Conservation (phyloP, 148 eudicot genomes). For the Arbutus unedo region DNA sequence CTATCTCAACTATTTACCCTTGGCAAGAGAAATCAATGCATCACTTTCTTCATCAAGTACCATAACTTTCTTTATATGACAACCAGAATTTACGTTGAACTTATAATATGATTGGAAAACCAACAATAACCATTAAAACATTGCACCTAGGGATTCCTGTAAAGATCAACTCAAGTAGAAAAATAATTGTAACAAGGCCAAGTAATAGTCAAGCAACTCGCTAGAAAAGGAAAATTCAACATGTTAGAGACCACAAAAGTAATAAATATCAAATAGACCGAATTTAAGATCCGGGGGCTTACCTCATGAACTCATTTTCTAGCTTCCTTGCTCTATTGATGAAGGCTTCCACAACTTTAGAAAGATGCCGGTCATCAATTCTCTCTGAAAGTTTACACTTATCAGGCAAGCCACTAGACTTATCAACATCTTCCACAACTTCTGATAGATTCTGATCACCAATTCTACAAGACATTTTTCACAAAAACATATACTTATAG, state of each 20-base stretch:
- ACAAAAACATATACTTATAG: not conserved
- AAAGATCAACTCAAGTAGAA: not conserved
- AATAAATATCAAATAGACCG: not conserved
- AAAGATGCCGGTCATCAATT: constrained; percentile 39
- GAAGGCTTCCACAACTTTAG: constrained; percentile 49
- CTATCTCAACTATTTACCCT: not conserved
- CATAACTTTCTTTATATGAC: not conserved
- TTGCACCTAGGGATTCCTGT: not conserved
- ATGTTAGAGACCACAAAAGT: constrained; percentile 7
- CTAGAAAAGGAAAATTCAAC: constrained; percentile 7
- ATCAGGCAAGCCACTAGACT: constrained; percentile 23
- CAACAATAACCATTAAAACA: not conserved
- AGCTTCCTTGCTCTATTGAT: constrained; percentile 52
- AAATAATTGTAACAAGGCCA: not conserved
- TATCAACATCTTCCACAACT: constrained; percentile 39
- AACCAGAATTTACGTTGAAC: not conserved
- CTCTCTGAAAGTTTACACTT: constrained; percentile 40
- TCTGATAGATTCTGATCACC: constrained; percentile 39
- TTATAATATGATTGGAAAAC: not conserved
- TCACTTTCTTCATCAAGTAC: constrained; percentile 10
- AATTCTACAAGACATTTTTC: constrained; percentile 29
- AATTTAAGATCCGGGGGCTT: constrained; percentile 11
- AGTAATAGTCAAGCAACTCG: not conserved
- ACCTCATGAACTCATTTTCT: constrained; percentile 69
- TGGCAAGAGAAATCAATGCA: constrained; percentile 7